Evolutionary conservation across 139 green algal species (phyloP).

Genomic region (Haematococcus lacustris): DNA sequence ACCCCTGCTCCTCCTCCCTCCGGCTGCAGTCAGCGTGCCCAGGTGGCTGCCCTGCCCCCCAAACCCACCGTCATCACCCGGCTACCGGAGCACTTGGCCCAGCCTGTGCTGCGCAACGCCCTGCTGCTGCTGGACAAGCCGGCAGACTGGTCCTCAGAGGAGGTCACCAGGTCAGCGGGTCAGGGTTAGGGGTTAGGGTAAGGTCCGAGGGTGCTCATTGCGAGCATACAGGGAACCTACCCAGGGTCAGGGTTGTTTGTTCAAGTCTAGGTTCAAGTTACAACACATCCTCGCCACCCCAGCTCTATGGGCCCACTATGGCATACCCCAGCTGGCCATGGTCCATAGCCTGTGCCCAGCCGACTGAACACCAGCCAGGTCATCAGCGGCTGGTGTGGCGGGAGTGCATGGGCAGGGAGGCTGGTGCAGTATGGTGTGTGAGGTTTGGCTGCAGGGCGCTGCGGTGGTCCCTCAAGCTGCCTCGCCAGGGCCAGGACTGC

Average conservation of each 20-base stretch:
- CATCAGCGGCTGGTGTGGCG: too few relatives aligned
- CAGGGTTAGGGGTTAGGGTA: too few relatives aligned
- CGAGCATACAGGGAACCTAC: too few relatives aligned
- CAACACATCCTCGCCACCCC: not conserved
- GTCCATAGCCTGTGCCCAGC: too few relatives aligned
- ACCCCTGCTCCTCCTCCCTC: too few relatives aligned
- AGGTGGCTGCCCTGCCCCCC: not conserved
- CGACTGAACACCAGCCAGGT: too few relatives aligned
- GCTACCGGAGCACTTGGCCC: constrained; percentile 34
- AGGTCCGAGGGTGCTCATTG: too few relatives aligned
- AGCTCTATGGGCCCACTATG: not conserved
- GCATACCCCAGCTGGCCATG: too few relatives aligned
- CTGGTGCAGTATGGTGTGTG: too few relatives aligned
- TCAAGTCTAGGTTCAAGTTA: not conserved
- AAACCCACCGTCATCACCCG: constrained; percentile 32
- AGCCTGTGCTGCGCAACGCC: constrained; percentile 24
- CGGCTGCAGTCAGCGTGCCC: not conserved
- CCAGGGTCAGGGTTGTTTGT: not conserved
- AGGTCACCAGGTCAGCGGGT: constrained; percentile 9
- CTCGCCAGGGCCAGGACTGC: too few relatives aligned
- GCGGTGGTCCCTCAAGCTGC: constrained; percentile 1
- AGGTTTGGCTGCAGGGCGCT: constrained; percentile 4
- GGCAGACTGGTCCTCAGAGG: constrained; percentile 7
- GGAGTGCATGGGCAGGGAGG: too few relatives aligned
- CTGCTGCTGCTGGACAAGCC: constrained; percentile 47